Evolutionary conservation across 2,329 filamentous ascomycete species (phyloP).

Genomic region (Alternaria ventricosa): DNA sequence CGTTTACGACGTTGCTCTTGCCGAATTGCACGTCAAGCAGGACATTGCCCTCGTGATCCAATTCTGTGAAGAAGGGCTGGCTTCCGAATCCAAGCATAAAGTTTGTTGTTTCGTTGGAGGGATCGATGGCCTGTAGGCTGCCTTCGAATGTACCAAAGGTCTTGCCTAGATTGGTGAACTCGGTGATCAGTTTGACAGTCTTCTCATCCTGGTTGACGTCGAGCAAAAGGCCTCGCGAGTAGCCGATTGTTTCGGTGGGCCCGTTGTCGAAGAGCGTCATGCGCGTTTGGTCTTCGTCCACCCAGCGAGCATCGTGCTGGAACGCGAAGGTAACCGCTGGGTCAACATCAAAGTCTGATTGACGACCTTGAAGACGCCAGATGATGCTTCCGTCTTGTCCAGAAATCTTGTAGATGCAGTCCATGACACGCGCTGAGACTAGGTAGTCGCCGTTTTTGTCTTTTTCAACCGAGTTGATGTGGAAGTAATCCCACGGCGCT

Average conservation of each 20-base stretch:
- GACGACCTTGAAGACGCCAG: slow-evolving; percentile 34
- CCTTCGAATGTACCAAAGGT: slow-evolving; percentile 50
- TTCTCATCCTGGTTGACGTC: slow-evolving; percentile 48
- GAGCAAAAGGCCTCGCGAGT: slow-evolving; percentile 48
- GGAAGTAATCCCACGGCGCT: slow-evolving; percentile 51
- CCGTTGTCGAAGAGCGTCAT: slow-evolving; percentile 53
- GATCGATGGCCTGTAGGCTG: slow-evolving; percentile 48
- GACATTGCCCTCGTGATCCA: slow-evolving; percentile 45
- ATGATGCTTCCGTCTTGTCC: slow-evolving; percentile 29
- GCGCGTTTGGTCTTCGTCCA: slow-evolving; percentile 20
- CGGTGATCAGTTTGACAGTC: slow-evolving; percentile 53
- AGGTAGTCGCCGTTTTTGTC: slow-evolving; percentile 32
- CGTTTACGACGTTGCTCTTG: slow-evolving; percentile 40
- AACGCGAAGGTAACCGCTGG: slow-evolving; percentile 19
- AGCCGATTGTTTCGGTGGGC: slow-evolving; percentile 19
- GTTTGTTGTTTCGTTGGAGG: slow-evolving; percentile 46
- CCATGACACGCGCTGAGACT: slow-evolving; percentile 27
- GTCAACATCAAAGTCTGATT: slow-evolving; percentile 22
- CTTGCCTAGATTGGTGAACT: slow-evolving; percentile 50
- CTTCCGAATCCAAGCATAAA: slow-evolving; percentile 58
- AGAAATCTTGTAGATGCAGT: slow-evolving; percentile 25
- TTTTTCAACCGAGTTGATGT: slow-evolving; percentile 44
- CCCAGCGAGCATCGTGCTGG: slow-evolving; percentile 31
- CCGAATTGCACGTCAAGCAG: slow-evolving; percentile 54
- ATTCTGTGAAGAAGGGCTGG: slow-evolving; percentile 58